Base-by-base conservation (phyloP, 768 basidiomycete species). In the Pisolithus orientalis region DNA sequence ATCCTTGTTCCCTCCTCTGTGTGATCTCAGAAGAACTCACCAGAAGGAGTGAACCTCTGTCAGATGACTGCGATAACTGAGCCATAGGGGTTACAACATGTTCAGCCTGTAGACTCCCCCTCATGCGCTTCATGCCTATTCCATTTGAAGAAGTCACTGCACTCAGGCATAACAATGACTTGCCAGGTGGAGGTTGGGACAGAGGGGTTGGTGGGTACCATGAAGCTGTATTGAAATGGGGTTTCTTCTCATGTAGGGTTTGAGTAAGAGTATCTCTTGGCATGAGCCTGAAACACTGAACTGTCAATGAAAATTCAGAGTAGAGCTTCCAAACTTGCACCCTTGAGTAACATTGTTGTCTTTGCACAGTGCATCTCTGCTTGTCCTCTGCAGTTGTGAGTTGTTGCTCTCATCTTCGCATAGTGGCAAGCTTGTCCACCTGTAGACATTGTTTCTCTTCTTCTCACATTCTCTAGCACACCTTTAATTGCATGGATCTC, bases 381-480 rank as follows among this genome's bases (percentile, higher is more conserved):
- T 65, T 65, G 7, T 68, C 63, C 49, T 66, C 69, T 28, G 57
- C 50, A 21, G 57, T 27, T 11, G 48, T 53, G 40, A 55, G 28
- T 21, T 70, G 63, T 52, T 68, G 62, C 44, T 72, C 74, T 28
- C 70, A 64, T 47, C 59, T 53, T n/a, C 65, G 64, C 17, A 69
- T 47, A 0, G 72, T 72, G 7, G 65, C 59, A 13, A 67, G 53
- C 45, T 66, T 66, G 51, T 76, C 74, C 42, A 69, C 68, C 39
- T 75, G 66, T 48, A 80, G 54, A 9, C 73, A 64, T 25, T 65
- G 61, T 66, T 75, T 79, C 57, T 73, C 75, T 27, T 69, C 68
- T 44, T 77, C 71, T 79, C 80, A 80, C 47, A 73, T 71, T 31
- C 64, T 63, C 59, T 77, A 77, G 53, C 78, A 77, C 13, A 65